phyloP scores from a whole-genome alignment of 768 basidiomycete species.

The Sarcomyxa edulis region DNA sequence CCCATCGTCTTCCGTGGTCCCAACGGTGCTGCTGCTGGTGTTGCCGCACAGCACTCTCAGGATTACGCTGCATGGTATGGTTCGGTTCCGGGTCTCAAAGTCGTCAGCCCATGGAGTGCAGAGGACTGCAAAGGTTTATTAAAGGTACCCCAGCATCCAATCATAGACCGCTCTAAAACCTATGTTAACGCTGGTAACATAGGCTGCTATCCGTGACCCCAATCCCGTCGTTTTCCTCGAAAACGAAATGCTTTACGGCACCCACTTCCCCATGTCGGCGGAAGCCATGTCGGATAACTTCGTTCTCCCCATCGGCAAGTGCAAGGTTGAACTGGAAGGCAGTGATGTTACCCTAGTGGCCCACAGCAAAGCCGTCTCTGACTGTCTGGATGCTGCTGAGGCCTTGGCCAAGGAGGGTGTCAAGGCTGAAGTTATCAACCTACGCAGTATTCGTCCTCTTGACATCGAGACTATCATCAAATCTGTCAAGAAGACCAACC shows the following conservation, averaged over 20 bases:
- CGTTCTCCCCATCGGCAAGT: conserved; percentile 94
- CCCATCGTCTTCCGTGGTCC: conserved; percentile 99
- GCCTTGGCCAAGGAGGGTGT: conserved; percentile 92
- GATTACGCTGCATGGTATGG: conserved; percentile 97
- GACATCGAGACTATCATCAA: conserved; percentile 97
- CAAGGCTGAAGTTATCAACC: conserved; percentile 97
- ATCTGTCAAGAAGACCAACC: conserved; percentile 98
- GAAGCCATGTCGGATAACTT: conserved; percentile 96
- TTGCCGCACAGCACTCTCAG: conserved; percentile 95
- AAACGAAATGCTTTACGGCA: conserved; percentile 98
- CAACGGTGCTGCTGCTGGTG: conserved; percentile 97
- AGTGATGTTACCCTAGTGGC: conserved; percentile 94
- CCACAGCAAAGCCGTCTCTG: conserved; percentile 97
- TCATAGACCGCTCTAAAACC: background rate
- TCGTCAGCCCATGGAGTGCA: conserved; percentile 96
- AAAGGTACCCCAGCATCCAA: conserved; percentile 52
- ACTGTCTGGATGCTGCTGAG: conserved; percentile 93
- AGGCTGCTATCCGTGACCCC: conserved; percentile 97
- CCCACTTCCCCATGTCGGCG: conserved; percentile 91
- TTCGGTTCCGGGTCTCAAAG: conserved; percentile 92
- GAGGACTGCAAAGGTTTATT: conserved; percentile 98
- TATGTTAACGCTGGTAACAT: background rate
- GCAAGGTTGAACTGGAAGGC: conserved; percentile 92
- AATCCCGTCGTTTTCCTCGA: conserved; percentile 99
- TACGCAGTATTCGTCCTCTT: conserved; percentile 91